A percentile compares a stretch with the other conserved stretches of the same genome.
These are phyloP conservation scores for Candida sanyiensis DNA, from an alignment of 805 yeast genomes.

Conservation along the genomic window DNA sequence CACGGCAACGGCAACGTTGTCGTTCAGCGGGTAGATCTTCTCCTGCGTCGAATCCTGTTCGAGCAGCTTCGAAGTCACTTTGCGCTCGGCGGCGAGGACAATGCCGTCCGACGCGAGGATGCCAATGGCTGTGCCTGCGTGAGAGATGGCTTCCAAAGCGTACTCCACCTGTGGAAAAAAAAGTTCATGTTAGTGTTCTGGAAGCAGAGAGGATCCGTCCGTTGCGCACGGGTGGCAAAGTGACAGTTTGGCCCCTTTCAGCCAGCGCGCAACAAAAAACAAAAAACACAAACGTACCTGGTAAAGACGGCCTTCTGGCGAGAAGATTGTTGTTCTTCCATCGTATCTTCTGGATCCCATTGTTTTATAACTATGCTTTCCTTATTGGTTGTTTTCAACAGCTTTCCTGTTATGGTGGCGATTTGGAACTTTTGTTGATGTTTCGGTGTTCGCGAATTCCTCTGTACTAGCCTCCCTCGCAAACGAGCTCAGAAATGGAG, in stretches of 20 bases:
- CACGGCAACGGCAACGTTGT: constrained; percentile 80
- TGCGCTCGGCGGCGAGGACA: constrained; percentile 94
- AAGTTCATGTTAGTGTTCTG: background rate
- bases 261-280: too few relatives aligned
- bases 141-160: constrained; percentile 95
- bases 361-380: background rate
- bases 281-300: constrained; percentile 68
- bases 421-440: constrained; percentile 8
- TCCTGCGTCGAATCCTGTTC: constrained; percentile 94
- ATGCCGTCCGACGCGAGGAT: constrained; percentile 85
- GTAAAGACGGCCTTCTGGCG: constrained; percentile 97
- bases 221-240: constrained; percentile 7
- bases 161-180: constrained; percentile 74
- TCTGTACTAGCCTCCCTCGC: too few relatives aligned
- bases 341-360: constrained; percentile 96
- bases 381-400: background rate
- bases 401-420: constrained; percentile 1
- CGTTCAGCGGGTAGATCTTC: constrained; percentile 77
- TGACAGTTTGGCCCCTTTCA: background rate
- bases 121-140: constrained; percentile 96
- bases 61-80: constrained; percentile 84
- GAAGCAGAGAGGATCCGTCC: background rate
- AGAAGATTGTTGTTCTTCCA: constrained; percentile 95
- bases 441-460: constrained; percentile 2
- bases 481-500: background rate